Evolutionary conservation across 148 eudicot species (phyloP).

Genomic region (Hydrangea macrophylla): DNA sequence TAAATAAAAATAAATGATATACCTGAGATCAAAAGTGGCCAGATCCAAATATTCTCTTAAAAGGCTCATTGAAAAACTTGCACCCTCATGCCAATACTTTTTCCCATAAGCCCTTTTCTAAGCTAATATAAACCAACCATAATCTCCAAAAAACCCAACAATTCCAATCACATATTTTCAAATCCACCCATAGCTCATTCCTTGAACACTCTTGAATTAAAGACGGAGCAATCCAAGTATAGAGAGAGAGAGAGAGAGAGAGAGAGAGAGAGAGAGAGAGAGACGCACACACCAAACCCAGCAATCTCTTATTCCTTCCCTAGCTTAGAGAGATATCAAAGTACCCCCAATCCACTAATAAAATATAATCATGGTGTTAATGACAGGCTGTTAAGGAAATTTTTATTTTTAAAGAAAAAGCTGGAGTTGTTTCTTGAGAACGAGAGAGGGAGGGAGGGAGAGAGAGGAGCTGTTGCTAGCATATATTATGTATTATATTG

Average conservation of each 20-base stretch:
- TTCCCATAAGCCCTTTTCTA: neutral
- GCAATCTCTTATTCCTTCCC: no score
- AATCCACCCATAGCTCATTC: neutral
- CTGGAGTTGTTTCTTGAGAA: neutral
- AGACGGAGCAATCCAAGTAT: constrained; percentile 16
- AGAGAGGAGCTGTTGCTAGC: constrained; percentile 12
- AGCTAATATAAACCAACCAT: neutral
- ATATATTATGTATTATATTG: constrained; percentile 1
- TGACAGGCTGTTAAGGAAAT: no score
- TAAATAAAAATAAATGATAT: neutral
- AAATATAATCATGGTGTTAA: no score
- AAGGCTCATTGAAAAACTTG: constrained; percentile 6
- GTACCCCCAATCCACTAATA: no score
- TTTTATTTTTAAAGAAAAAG: no score
- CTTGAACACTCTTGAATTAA: neutral
- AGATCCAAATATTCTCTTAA: neutral
- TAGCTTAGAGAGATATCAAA: no score
- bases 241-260: no score
- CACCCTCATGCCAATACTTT: neutral
- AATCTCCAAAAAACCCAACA: neutral
- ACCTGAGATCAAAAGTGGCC: neutral
- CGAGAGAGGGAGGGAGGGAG: neutral
- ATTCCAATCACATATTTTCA: neutral
- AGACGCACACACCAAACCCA: no score
- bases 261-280: constrained; percentile 8